Evolutionary conservation across 2,329 filamentous ascomycete genomes (phyloP), one percentile per base, ranked within the genome.

Genomic region (Hyphodiscus sp.): DNA sequence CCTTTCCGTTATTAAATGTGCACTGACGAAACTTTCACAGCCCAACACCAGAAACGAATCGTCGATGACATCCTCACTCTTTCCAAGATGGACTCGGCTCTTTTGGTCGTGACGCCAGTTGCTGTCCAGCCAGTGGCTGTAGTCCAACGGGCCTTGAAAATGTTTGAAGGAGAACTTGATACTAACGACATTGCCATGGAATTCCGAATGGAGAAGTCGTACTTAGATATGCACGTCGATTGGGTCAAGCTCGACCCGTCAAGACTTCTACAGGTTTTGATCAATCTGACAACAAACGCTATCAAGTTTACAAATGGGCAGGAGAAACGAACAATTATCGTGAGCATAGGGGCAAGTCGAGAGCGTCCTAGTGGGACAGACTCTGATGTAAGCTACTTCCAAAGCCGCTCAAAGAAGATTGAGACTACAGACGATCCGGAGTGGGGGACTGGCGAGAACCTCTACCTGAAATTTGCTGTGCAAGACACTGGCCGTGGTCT

Each of bases 281-380:
- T 94, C 66, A 94, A 92, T 62, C 75, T 94, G 1, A 81, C 88
- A 6, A 89, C 87, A 4, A 92, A 92, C 63, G 87, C 88, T 0
- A 84, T 94, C 66, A 92, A 92, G 64, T 94, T 92, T 65, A 94
- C 89, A 0, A 83, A 83, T 26, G 77, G 76, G 0, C 81, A 84
- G 20, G 82, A 80, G 0, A 80, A 83, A 58, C 57, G 65, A 33
- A 73, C 73, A 1, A 74, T 82, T 2, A 70, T 71, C 19, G 68
- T 82, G 46, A 66, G 63, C 46, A 53, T 68, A 29, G 65, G 61
- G 10, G 66, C 66, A 41, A 64, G 59, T 43, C 58, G 33, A 20
- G 58, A 64, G 45, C 59, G 59, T 9, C 20, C 64, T 30, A 50
- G 83, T 78, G 2, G 74, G 84, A 1, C 89, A 79, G 65, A 58